A percentile compares a stretch with the other conserved stretches of the same genome.
These are phyloP conservation scores for Fusarium newnesense DNA, from an alignment of 2,329 filamentous ascomycete species.

Conservation along the genomic window DNA sequence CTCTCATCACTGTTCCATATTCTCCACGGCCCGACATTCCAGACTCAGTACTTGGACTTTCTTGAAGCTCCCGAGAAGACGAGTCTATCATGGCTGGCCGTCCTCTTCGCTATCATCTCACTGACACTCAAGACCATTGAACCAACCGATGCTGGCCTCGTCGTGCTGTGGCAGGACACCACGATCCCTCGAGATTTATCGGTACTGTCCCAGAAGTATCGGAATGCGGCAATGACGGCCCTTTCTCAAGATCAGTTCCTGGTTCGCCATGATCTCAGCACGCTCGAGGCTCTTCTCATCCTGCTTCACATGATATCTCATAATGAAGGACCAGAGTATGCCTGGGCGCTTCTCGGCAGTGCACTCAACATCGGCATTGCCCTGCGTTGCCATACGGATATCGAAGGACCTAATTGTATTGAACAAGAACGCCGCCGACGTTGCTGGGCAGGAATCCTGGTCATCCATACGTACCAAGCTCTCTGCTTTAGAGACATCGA, in stretches of 20 bases:
- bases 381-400: background rate
- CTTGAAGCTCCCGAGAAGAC: rapidly evolving
- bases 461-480: background rate
- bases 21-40: slow-evolving; percentile 1
- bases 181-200: background rate
- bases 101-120: background rate
- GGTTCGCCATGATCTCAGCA: background rate
- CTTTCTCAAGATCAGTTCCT: slow-evolving; percentile 7
- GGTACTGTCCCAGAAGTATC: background rate
- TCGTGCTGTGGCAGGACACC: background rate
- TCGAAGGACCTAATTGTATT: background rate
- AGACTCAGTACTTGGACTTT: background rate
- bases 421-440: background rate
- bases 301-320: slow-evolving; percentile 6
- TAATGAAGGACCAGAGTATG: slow-evolving; percentile 7
- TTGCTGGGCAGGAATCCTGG: slow-evolving; percentile 5
- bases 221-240: slow-evolving; percentile 7
- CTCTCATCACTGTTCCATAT: slow-evolving; percentile 9
- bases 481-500: slow-evolving; percentile 16
- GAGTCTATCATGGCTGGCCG: background rate
- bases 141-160: background rate
- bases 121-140: slow-evolving; percentile 1
- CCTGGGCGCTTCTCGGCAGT: slow-evolving; percentile 13
- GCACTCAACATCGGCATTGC: slow-evolving; percentile 10
- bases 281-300: slow-evolving; percentile 3